Evolutionary conservation across 179 eudicot species (phyloP).

Genomic region (Sideroxylon spinosum): DNA sequence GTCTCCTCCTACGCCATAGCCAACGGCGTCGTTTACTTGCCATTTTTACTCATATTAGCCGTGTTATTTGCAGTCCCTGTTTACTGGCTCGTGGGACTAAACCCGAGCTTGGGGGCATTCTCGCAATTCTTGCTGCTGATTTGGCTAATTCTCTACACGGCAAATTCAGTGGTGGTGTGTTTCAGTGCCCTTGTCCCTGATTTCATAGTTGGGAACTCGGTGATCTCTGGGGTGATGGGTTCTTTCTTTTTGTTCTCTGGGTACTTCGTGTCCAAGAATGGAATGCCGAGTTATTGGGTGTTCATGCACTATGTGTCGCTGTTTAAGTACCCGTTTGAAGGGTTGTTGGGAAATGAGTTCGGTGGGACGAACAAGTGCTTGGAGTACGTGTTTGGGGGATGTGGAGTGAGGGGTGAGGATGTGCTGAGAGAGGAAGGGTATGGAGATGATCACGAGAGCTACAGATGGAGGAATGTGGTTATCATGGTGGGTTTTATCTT

Average conservation of each 20-base stretch:
- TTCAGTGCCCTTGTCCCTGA: slow-evolving; percentile 89
- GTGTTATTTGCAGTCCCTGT: slow-evolving; percentile 63
- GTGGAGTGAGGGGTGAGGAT: slow-evolving; percentile 66
- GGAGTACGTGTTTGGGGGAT: slow-evolving; percentile 61
- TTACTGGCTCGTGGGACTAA: slow-evolving; percentile 81
- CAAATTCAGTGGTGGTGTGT: slow-evolving; percentile 90
- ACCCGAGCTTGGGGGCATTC: slow-evolving; percentile 50
- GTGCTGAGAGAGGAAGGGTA: slow-evolving; percentile 77
- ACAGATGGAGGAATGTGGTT: slow-evolving; percentile 77
- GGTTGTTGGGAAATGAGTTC: slow-evolving; percentile 85
- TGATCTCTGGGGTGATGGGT: slow-evolving; percentile 88
- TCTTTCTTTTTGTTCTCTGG: slow-evolving; percentile 91
- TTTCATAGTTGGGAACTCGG: slow-evolving; percentile 88
- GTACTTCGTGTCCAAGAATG: slow-evolving; percentile 76
- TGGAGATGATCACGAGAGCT: slow-evolving; percentile 37
- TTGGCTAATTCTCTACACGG: slow-evolving; percentile 91
- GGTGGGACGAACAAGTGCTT: slow-evolving; percentile 56
- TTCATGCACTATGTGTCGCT: slow-evolving; percentile 87
- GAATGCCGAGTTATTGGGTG: slow-evolving; percentile 81
- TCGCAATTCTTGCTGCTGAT: slow-evolving; percentile 64
- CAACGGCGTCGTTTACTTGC: slow-evolving; percentile 79
- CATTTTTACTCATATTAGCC: slow-evolving; percentile 69
- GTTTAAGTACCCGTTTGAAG: slow-evolving; percentile 96
- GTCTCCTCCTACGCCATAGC: slow-evolving; percentile 92
- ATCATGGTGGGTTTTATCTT: slow-evolving; percentile 69